These are phyloP conservation scores for Phlyctochytrium bullatum DNA, from an alignment of 192 early-diverging fungal species.

Conservation along the genomic window DNA sequence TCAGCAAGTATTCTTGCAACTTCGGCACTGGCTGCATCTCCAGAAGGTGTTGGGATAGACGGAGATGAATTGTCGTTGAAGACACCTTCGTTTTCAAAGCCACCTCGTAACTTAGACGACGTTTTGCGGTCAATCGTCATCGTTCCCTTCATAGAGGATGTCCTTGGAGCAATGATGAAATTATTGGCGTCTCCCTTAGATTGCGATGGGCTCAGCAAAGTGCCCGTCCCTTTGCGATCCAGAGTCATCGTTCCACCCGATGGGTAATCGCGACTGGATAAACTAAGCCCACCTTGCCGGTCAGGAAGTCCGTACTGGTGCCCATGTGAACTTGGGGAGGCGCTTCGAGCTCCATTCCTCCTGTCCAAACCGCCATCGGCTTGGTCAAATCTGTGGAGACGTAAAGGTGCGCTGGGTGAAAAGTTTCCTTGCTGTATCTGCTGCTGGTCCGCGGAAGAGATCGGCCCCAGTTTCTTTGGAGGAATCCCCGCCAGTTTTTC, in stretches of 20 bases:
- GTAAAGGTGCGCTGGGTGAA: no score
- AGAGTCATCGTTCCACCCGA: neutral
- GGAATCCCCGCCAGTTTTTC: conserved; percentile 30
- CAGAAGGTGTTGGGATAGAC: neutral
- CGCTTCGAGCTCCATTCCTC: neutral
- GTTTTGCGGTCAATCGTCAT: neutral
- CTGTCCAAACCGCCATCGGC: neutral
- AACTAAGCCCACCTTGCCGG: no score
- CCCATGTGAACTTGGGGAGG: neutral
- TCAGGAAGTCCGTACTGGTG: neutral
- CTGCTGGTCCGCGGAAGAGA: neutral
- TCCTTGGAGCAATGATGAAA: neutral
- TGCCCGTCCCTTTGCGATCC: neutral
- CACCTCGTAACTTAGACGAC: neutral
- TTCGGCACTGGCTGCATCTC: neutral
- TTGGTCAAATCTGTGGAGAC: neutral
- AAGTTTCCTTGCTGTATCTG: neutral
- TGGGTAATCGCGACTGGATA: no score
- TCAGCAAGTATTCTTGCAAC: neutral
- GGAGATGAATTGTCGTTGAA: neutral
- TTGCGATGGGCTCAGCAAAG: neutral
- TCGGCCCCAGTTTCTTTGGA: neutral
- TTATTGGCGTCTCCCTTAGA: neutral
- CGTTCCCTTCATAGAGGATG: neutral
- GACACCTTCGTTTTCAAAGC: neutral